Evolutionary conservation across 2,329 filamentous ascomycete species (phyloP), one percentile per base, ranked within the genome.

Genomic region (Bipolaris bicolor): DNA sequence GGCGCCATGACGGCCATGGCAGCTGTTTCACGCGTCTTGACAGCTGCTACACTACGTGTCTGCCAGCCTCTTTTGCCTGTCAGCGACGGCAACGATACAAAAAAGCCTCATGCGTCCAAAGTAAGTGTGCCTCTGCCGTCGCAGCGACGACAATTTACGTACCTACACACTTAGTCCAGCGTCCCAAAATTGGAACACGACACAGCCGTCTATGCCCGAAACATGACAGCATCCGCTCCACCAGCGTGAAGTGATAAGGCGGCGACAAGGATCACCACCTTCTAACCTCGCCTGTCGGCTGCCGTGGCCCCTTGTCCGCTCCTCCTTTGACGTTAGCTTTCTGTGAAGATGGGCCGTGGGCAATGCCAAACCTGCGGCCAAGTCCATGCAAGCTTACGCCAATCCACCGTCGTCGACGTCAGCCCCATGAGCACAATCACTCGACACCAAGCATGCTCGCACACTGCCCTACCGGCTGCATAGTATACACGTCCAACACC

Each of bases 241-340:
- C 41, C 39, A 41, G 39, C 55, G 58, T 50, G 45, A 51, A 55
- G 37, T 53, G 60, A 62, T 58, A 60, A 58, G 53, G 57, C 54
- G 49, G 15, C 22, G 20, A 20, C 51, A 57, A 49, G 60, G 57
- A 47, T 55, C 18, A 9, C 18, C 26, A 47, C 43, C 11, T 31
- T 11, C 29, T 13, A 31, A 31, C 29, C 29, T 31, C 29, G 29
- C 29, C 29, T 31, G 29, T 13, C 29, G 29, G 29, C 29, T 31
- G 29, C 10, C 10, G 29, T 31, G 29, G 29, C 29, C 29, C 29
- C 29, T 31, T 31, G 29, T 13, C 10, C 3, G 29, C 29, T 31
- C 29, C 29, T 11, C 29, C 29, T 31, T 31, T 31, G 29, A 31
- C 29, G 29, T 31, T 31, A 31, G 29, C 29, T 31, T 31, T 31